Percentiles rank a stretch among this genome's conserved stretches.
These are phyloP conservation scores for Conidiobolus incongruus DNA, from an alignment of 371 early-diverging fungal species.

Conservation along the genomic window DNA sequence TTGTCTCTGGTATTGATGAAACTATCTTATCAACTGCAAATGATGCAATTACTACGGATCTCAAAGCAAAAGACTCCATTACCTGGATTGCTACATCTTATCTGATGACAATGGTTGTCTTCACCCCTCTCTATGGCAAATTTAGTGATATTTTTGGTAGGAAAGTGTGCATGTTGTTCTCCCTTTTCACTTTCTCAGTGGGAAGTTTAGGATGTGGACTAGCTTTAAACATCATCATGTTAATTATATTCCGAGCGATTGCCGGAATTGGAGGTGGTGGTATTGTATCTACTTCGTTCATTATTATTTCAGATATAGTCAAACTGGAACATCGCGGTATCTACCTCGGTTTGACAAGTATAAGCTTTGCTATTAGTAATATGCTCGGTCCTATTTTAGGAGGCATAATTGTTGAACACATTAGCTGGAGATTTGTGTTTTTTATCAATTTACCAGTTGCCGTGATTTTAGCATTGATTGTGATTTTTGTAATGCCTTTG, in stretches of 20 bases:
- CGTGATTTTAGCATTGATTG: constrained; percentile 19
- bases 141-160: constrained; percentile 46
- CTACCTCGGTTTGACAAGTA: constrained; percentile 25
- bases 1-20: constrained; percentile 36
- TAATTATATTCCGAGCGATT: constrained; percentile 50
- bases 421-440: constrained; percentile 38
- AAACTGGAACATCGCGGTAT: constrained; percentile 15
- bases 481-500: constrained; percentile 22
- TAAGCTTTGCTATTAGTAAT: constrained; percentile 28
- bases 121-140: constrained; percentile 44
- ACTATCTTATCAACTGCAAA: constrained; percentile 66
- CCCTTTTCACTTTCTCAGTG: constrained; percentile 23
- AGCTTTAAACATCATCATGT: constrained; percentile 18
- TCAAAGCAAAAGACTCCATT: constrained; percentile 28
- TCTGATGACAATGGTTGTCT: constrained; percentile 44
- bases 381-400: constrained; percentile 51
- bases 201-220: constrained; percentile 32
- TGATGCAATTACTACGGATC: constrained; percentile 49
- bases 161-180: constrained; percentile 23
- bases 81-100: constrained; percentile 58
- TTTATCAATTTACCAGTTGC: constrained; percentile 56
- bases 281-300: constrained; percentile 32
- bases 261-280: constrained; percentile 69
- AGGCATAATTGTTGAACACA: constrained; percentile 38
- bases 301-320: constrained; percentile 28